These are phyloP conservation scores for Diphasiastrum complanatum DNA, from an alignment of 83 land plant genomes.

Conservation along the genomic window DNA sequence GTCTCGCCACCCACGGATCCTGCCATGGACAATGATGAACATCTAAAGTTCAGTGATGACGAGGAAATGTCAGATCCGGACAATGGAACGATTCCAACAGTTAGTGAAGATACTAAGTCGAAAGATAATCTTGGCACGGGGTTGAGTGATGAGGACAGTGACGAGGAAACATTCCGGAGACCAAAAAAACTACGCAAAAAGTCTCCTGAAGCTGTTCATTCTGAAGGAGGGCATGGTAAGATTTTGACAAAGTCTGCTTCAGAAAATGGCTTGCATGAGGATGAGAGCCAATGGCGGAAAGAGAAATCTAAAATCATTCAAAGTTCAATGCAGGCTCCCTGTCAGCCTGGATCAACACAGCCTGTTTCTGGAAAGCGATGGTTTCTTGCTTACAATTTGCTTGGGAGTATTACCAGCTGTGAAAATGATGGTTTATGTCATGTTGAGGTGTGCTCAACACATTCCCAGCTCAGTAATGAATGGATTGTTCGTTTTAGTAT, in stretches of 20 bases:
- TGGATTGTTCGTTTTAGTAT: background rate
- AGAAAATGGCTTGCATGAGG: conserved; percentile 30
- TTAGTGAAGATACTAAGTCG: conserved; percentile 44
- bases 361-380: conserved; percentile 54
- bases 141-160: conserved; percentile 31
- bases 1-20: conserved; percentile 33
- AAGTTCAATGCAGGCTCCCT: conserved; percentile 53
- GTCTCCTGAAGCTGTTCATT: too few species aligned
- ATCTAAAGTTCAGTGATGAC: conserved; percentile 44
- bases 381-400: conserved; percentile 80
- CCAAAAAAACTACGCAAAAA: too few species aligned
- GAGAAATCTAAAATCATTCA: background rate
- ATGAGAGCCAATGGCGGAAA: background rate
- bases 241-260: too few species aligned
- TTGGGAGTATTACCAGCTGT: conserved; percentile 71
- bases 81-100: conserved; percentile 38
- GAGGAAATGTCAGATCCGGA: too few species aligned
- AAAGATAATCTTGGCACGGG: conserved; percentile 38
- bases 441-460: conserved; percentile 56
- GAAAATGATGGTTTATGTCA: conserved; percentile 72
- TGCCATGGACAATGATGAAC: conserved; percentile 35
- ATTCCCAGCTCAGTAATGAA: background rate
- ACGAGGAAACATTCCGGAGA: too few species aligned
- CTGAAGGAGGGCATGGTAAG: too few species aligned
- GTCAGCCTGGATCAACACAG: conserved; percentile 85